A percentile compares a stretch with the other conserved stretches of the same genome.
Evolutionary conservation across 495 filamentous ascomycete species (phyloP).

Genomic region (Cercophora scortea): DNA sequence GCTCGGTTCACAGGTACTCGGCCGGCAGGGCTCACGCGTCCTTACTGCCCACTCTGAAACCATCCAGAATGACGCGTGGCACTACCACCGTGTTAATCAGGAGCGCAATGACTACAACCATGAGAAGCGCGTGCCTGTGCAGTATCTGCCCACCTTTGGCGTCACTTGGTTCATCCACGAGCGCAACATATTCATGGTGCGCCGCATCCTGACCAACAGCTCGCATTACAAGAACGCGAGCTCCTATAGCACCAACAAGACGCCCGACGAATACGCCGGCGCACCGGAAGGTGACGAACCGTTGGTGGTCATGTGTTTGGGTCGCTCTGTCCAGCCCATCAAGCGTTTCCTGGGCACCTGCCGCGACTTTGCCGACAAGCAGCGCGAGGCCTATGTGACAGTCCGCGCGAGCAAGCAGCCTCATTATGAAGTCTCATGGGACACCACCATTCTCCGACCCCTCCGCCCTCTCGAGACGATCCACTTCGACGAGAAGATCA

Average conservation of each 20-base stretch:
- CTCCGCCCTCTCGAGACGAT: constrained; percentile 39
- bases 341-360: constrained; percentile 32
- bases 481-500: constrained; percentile 47
- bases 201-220: constrained; percentile 22
- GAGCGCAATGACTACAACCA: constrained; percentile 32
- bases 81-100: constrained; percentile 16
- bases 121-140: constrained; percentile 34
- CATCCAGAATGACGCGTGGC: constrained; percentile 20
- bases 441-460: constrained; percentile 35
- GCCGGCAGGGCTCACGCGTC: constrained; percentile 25
- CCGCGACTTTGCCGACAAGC: constrained; percentile 39
- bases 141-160: constrained; percentile 39
- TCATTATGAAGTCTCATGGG: constrained; percentile 29
- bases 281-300: constrained; percentile 36
- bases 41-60: constrained; percentile 34
- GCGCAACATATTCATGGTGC: constrained; percentile 34
- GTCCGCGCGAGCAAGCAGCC: constrained; percentile 22
- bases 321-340: constrained; percentile 39
- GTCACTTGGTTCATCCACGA: constrained; percentile 34
- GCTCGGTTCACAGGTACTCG: constrained; percentile 32
- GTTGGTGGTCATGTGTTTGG: constrained; percentile 37
- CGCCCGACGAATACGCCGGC: constrained; percentile 28
- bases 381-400: constrained; percentile 36
- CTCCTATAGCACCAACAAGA: constrained; percentile 6
- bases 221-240: constrained; percentile 1